Percentiles rank a stretch among this genome's conserved stretches.
Evolutionary conservation across 371 early-diverging fungal genomes (phyloP).

Genomic region (Fennellomyces sp.): DNA sequence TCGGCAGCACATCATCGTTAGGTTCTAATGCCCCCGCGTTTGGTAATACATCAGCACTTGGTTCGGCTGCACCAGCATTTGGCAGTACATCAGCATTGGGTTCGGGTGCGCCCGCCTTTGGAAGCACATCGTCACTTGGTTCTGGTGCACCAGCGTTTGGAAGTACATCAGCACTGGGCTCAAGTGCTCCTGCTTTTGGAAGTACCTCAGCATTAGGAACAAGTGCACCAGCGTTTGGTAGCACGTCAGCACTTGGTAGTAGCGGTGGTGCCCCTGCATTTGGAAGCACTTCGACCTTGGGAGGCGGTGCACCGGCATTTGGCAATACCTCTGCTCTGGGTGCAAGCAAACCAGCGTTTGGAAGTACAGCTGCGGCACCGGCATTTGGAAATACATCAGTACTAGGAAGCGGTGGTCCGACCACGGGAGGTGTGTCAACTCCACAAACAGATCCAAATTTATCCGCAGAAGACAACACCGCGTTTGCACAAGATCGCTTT

Average conservation of each 20-base stretch:
- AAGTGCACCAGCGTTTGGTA: slow-evolving; percentile 22
- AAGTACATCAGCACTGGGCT: slow-evolving; percentile 20
- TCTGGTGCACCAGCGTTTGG: slow-evolving; percentile 18
- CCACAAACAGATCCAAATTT: slow-evolving; percentile 9
- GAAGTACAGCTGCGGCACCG: slow-evolving; percentile 18
- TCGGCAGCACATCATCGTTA: slow-evolving; percentile 10
- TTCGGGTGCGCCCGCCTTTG: slow-evolving; percentile 18
- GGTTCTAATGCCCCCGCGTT: slow-evolving; percentile 18
- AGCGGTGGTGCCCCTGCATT: slow-evolving; percentile 16
- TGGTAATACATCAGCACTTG: slow-evolving; percentile 29
- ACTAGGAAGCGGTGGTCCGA: slow-evolving; percentile 12
- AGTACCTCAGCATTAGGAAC: slow-evolving; percentile 25
- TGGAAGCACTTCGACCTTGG: slow-evolving; percentile 19
- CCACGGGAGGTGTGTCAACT: slow-evolving; percentile 25
- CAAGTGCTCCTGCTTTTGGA: slow-evolving; percentile 29
- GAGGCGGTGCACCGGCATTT: slow-evolving; percentile 6
- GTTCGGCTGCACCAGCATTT: slow-evolving; percentile 24
- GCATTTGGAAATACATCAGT: slow-evolving; percentile 25
- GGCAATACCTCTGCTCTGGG: slow-evolving; percentile 14
- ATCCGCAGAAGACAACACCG: slow-evolving; percentile 23
- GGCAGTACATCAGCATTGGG: slow-evolving; percentile 15
- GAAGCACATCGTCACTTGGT: not conserved
- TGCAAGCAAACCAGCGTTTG: slow-evolving; percentile 24
- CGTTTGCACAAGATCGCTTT: slow-evolving; percentile 44
- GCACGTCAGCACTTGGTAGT: slow-evolving; percentile 9